These are phyloP conservation scores for Setomelanomma holmii DNA, from an alignment of 2,329 filamentous ascomycete genomes.

Conservation along the genomic window DNA sequence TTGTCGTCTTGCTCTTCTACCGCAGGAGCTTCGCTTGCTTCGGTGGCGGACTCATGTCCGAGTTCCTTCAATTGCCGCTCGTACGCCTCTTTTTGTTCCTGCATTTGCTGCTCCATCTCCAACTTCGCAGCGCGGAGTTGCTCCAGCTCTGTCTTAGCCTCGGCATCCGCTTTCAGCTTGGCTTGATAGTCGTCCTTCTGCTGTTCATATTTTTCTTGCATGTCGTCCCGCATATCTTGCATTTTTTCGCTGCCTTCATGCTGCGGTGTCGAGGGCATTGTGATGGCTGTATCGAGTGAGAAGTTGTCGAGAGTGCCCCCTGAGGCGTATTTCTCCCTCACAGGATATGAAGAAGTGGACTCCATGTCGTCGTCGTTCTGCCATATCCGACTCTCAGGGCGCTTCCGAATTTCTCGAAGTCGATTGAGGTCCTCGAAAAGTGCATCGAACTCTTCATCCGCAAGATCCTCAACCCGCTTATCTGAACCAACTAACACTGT, in stretches of 20 bases:
- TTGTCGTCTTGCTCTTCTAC: slow-evolving; percentile 65
- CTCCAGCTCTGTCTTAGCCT: slow-evolving; percentile 78
- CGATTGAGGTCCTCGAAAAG: slow-evolving; percentile 94
- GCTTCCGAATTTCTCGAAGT: slow-evolving; percentile 81
- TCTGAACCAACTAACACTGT: slow-evolving; percentile 87
- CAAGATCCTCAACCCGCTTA: slow-evolving; percentile 87
- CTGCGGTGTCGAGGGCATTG: slow-evolving; percentile 90
- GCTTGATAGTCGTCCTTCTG: slow-evolving; percentile 85
- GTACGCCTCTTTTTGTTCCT: slow-evolving; percentile 82
- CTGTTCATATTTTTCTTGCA: slow-evolving; percentile 82
- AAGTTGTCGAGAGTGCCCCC: slow-evolving; percentile 95
- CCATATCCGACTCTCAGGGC: slow-evolving; percentile 62
- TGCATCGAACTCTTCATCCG: slow-evolving; percentile 91
- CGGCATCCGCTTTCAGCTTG: slow-evolving; percentile 77
- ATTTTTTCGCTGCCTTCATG: slow-evolving; percentile 80
- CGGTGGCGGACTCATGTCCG: slow-evolving; percentile 62
- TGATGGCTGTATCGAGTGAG: slow-evolving; percentile 90
- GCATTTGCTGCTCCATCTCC: slow-evolving; percentile 87
- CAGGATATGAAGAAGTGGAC: slow-evolving; percentile 83
- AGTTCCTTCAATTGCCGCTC: slow-evolving; percentile 80
- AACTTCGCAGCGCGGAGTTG: slow-evolving; percentile 81
- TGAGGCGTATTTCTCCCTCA: slow-evolving; percentile 94
- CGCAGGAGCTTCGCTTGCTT: slow-evolving; percentile 42
- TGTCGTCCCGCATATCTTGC: slow-evolving; percentile 77
- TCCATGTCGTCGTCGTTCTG: slow-evolving; percentile 84